These are phyloP conservation scores for Macrolepiota dolichaula DNA, from an alignment of 768 basidiomycete genomes.

Conservation along the genomic window DNA sequence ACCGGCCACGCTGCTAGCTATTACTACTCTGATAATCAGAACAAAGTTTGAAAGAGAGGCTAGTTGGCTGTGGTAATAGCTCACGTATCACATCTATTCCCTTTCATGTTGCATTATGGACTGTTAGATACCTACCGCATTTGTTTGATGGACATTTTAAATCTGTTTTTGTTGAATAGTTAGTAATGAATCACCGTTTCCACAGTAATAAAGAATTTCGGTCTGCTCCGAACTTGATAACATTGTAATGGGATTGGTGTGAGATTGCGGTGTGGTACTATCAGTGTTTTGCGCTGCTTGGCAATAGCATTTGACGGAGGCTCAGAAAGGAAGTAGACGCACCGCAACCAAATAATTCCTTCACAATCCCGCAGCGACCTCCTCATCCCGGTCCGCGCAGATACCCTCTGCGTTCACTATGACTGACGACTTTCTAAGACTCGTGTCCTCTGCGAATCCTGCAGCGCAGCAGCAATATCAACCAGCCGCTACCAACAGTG, in stretches of 20 bases:
- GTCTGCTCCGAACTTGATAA: background rate
- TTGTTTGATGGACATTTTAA: background rate
- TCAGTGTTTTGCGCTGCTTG: constrained; percentile 14
- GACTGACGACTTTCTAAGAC: constrained; percentile 71
- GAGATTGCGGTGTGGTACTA: background rate
- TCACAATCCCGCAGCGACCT: constrained; percentile 2
- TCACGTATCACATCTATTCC: background rate
- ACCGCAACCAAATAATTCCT: constrained; percentile 6
- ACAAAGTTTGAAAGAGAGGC: constrained; percentile 1
- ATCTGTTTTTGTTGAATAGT: background rate
- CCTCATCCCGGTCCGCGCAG: constrained; percentile 9
- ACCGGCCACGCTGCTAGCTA: constrained; percentile 7
- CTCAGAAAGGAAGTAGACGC: background rate
- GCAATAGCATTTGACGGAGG: constrained; percentile 5
- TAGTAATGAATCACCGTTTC: no score
- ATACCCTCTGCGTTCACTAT: constrained; percentile 27
- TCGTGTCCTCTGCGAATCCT: constrained; percentile 72
- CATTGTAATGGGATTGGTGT: background rate
- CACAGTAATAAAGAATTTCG: background rate
- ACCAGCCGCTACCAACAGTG: constrained; percentile 35
- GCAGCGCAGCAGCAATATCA: constrained; percentile 48
- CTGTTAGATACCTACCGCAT: background rate
- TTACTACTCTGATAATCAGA: constrained; percentile 2
- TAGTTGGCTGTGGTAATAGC: background rate
- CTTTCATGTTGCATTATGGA: background rate